Conservation (phyloP, 208 protist genomes). For the Trichomonas gallinae region DNA sequence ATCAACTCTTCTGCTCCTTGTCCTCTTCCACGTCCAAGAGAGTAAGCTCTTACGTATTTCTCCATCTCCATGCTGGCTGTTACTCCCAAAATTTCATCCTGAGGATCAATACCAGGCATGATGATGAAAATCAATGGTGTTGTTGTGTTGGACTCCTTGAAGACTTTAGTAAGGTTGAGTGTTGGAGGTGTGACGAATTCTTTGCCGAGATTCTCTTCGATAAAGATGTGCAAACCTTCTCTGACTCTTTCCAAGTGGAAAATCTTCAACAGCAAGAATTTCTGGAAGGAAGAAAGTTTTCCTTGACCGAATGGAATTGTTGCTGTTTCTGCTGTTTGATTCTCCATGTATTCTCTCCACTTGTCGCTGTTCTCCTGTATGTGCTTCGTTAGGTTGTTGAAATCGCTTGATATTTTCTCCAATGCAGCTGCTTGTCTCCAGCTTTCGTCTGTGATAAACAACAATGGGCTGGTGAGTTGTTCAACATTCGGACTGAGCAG, state of each 20-base stretch:
- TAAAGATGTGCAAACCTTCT: constrained; percentile 58
- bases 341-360: not conserved
- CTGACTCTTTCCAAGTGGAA: constrained; percentile 77
- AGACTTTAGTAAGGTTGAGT: constrained; percentile 68
- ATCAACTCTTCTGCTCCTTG: constrained; percentile 78
- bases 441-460: constrained; percentile 51
- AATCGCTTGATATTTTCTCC: not conserved
- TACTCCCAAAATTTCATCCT: constrained; percentile 41
- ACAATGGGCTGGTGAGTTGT: not conserved
- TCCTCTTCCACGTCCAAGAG: constrained; percentile 91
- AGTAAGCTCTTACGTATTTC: constrained; percentile 75
- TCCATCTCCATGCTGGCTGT: constrained; percentile 67
- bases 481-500: constrained; percentile 30
- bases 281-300: constrained; percentile 57
- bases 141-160: constrained; percentile 69
- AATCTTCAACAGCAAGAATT: constrained; percentile 72
- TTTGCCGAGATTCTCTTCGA: not conserved
- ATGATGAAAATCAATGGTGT: constrained; percentile 97
- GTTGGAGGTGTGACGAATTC: constrained; percentile 39
- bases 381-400: not conserved
- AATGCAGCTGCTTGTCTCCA: not conserved
- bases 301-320: not conserved
- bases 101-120: constrained; percentile 87
- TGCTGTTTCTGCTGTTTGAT: not conserved
- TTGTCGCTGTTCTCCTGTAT: not conserved